Base-by-base conservation (phyloP, 169 alveolate species). In the Plasmodium gonderi region DNA sequence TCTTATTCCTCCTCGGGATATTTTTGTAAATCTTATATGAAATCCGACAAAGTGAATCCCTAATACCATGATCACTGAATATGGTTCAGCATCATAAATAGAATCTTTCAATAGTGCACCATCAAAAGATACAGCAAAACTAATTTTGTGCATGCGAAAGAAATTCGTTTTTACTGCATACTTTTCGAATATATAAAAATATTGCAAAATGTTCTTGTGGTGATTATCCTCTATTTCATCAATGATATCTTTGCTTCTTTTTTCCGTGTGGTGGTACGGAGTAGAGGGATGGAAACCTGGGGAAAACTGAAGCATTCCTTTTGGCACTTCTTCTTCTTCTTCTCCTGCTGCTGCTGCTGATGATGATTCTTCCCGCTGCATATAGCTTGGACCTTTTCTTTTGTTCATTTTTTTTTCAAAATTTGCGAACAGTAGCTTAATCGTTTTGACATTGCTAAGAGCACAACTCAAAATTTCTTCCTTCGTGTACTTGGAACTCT, bases 31-130 rank as follows among this genome's bases (percentile, higher is more conserved):
- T 33, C 97, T 72, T 38, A 95, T 96, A 77, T 96, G 98, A 77
- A 96, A 96, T 9, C 98, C 98, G 90, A 93, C 91, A 92, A 96
- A 96, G 90, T 94, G 94, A 8, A 97, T 97, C 2, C 98, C 98
- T 49, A 95, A 89, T 0, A 96, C 80, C 95, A 96, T 87, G 40
- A 94, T 96, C 26, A 96, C 94, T 29, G 96, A 95, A 77, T 94
- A 91, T 29, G 97, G 97, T 33, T 83, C 81, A 33, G 94, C 92
- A 54, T 97, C 96, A 80, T 93, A 95, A 26, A 92, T 96, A 47
- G 90, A 79, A 49, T 94, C 95, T 36, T 93, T 92, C 60, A 95
- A 75, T 47, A 95, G 78, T 1, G 91, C 69, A 40, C 96, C 92
- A 60, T 93, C 96, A 75, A 96, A 90, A 49, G 97, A 67, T 80